Conservation (phyloP, 257 asterid genomes). For the Leonotis leonurus region DNA sequence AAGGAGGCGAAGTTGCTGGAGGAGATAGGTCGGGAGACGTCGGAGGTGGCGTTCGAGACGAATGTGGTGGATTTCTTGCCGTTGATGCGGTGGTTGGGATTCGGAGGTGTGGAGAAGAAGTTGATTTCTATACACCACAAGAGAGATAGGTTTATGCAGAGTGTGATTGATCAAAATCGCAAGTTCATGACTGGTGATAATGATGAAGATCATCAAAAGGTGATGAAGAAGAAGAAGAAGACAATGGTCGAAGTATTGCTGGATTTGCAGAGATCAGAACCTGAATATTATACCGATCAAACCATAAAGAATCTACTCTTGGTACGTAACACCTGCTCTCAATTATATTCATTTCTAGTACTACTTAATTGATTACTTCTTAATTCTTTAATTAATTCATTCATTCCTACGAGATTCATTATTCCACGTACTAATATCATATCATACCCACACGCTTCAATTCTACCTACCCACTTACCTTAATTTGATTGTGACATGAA, state of each 20-base stretch:
- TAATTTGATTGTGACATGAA: too few relatives aligned
- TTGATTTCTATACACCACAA: slow-evolving; percentile 27
- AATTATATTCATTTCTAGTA: not conserved
- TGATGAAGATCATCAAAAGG: not conserved
- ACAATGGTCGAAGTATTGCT: slow-evolving; percentile 41
- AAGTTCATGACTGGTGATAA: not conserved
- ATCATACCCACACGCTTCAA: not conserved
- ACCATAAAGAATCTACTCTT: slow-evolving; percentile 44
- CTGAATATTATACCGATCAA: slow-evolving; percentile 44
- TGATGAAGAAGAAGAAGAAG: slow-evolving; percentile 23
- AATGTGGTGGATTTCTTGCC: slow-evolving; percentile 53
- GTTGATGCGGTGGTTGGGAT: slow-evolving; percentile 51
- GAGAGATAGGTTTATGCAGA: slow-evolving; percentile 49
- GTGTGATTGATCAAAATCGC: slow-evolving; percentile 37
- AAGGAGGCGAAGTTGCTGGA: slow-evolving; percentile 32
- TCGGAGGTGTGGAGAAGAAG: slow-evolving; percentile 30
- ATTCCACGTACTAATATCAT: too few relatives aligned
- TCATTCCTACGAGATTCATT: too few relatives aligned
- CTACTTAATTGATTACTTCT: not conserved
- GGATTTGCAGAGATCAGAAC: slow-evolving; percentile 39
- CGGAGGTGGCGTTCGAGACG: slow-evolving; percentile 40
- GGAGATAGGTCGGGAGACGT: slow-evolving; percentile 36
- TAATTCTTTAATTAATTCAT: not conserved
- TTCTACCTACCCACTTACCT: too few relatives aligned
- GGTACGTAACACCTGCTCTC: too few relatives aligned